Evolutionary conservation across 1,284 basidiomycete genomes (phyloP).

Genomic region (Fomes fomentarius): DNA sequence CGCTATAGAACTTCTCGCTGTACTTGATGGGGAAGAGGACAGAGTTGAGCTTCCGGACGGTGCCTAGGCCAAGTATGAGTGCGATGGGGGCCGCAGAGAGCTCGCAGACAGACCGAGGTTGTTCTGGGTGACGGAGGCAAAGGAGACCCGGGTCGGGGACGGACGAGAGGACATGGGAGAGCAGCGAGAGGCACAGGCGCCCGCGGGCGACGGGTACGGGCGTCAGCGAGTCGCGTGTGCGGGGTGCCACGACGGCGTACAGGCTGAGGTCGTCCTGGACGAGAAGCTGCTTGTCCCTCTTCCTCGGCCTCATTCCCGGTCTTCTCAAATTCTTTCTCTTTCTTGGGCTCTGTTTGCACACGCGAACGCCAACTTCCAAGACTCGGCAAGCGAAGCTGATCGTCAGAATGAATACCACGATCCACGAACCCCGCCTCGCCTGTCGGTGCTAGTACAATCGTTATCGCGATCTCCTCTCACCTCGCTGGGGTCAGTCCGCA

Average conservation of each 20-base stretch:
- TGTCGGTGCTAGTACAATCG: constrained; percentile 10
- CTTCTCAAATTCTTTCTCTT: no score
- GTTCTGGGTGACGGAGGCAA: constrained; percentile 61
- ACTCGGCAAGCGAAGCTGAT: constrained; percentile 3
- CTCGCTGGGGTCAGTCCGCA: not conserved
- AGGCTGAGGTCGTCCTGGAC: not conserved
- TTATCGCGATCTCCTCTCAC: constrained; percentile 21
- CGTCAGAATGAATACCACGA: constrained; percentile 8
- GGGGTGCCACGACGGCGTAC: not conserved
- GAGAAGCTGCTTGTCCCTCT: constrained; percentile 6
- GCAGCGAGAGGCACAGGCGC: constrained; percentile 32
- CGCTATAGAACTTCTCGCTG: constrained; percentile 80
- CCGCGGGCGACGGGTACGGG: constrained; percentile 13
- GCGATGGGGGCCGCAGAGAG: not conserved
- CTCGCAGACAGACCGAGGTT: no score
- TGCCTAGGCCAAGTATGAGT: constrained; percentile 43
- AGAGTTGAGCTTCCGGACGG: constrained; percentile 79
- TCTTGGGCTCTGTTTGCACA: no score
- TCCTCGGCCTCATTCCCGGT: not conserved
- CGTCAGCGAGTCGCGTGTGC: constrained; percentile 8
- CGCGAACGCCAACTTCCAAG: not conserved
- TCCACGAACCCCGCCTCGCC: constrained; percentile 4
- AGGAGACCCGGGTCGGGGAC: constrained; percentile 56
- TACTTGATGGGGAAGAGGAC: constrained; percentile 83
- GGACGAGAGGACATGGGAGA: constrained; percentile 38